Base-by-base conservation (phyloP, 2,329 filamentous ascomycete genomes). In the Xylaria sp. region DNA sequence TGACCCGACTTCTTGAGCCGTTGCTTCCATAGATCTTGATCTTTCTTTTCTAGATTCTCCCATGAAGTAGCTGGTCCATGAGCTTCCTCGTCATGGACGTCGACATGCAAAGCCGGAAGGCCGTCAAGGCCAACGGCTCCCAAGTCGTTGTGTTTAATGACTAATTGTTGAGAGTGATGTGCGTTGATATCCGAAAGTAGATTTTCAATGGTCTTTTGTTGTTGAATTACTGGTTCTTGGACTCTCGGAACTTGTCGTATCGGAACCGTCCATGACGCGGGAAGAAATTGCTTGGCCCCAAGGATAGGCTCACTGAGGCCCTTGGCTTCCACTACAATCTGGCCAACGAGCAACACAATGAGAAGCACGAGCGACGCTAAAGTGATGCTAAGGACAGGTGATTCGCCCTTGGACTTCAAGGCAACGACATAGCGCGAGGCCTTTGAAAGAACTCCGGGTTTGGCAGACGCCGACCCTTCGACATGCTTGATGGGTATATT, bases 391-490 rank as follows among this genome's bases (percentile, higher is more conserved):
- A 83, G 83, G 56, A 78, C 77, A 33, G 86, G 84, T 3, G 87
- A 86, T 26, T 86, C 83, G 1, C 80, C 80, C 36, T 82, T 83
- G 2, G 89, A 86, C 70, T 87, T 82, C 70, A 87, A 83, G 20
- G 87, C 88, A 38, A 94, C 87, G 4, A 94, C 87, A 77, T 94
- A 94, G 70, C 92, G 92, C 10, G 87, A 83, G 13, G 84, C 81
- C n/a, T 82, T 82, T 0, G 87, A 81, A 15, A 81, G 79, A 0
- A 76, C 79, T 64, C 79, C 81, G 60, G 78, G 78, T 65, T 76
- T 78, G 49, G 79, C 69, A 7, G 79, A 74, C 17, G 71, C 42
- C 15, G 78, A 71, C 65, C 78, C 79, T 72, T 83, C 80, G 59
- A 81, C 68, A 48, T 81, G 74, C 71, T 81, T 83, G 57, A 97